These are phyloP conservation scores for Microbotryum scabiosae DNA, from an alignment of 1,284 basidiomycete species.

Conservation along the genomic window DNA sequence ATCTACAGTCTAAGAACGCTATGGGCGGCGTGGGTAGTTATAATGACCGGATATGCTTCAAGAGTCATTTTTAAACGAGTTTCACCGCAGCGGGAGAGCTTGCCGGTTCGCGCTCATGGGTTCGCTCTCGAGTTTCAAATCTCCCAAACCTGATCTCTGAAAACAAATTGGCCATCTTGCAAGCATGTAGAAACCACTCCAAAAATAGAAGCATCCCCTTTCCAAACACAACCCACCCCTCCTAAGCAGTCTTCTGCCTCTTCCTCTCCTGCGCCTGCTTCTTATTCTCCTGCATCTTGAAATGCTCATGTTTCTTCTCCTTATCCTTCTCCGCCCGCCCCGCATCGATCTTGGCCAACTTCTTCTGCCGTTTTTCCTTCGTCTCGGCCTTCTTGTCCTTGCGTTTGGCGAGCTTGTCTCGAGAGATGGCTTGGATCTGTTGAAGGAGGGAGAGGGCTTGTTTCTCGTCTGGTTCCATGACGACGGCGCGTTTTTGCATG, in stretches of 20 bases:
- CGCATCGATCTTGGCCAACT: constrained; percentile 21
- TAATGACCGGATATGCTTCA: neutral
- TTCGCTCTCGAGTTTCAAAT: no score
- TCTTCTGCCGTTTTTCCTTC: constrained; percentile 19
- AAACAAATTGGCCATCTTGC: no score
- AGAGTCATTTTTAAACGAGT: no score
- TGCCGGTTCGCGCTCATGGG: no score
- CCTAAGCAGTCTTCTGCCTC: constrained; percentile 9
- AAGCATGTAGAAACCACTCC: neutral
- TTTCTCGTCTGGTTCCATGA: constrained; percentile 91
- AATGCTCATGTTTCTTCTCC: constrained; percentile 58
- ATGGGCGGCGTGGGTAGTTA: neutral
- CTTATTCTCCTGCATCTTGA: constrained; percentile 41
- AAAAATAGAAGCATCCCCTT: neutral
- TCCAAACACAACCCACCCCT: neutral
- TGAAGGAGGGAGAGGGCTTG: constrained; percentile 85
- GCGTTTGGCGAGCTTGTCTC: constrained; percentile 69
- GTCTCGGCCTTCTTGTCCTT: constrained; percentile 75
- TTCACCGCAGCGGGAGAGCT: no score
- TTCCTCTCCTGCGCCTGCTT: constrained; percentile 13
- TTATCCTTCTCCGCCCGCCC: constrained; percentile 48
- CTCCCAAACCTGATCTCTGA: no score
- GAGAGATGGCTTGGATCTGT: constrained; percentile 84
- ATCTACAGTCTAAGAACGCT: constrained; percentile 13
- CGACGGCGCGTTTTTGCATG: constrained; percentile 82